A percentile compares a stretch with the other conserved stretches of the same genome.
Evolutionary conservation across 192 early-diverging fungal genomes (phyloP).

Genomic region (Coemansia sp.): DNA sequence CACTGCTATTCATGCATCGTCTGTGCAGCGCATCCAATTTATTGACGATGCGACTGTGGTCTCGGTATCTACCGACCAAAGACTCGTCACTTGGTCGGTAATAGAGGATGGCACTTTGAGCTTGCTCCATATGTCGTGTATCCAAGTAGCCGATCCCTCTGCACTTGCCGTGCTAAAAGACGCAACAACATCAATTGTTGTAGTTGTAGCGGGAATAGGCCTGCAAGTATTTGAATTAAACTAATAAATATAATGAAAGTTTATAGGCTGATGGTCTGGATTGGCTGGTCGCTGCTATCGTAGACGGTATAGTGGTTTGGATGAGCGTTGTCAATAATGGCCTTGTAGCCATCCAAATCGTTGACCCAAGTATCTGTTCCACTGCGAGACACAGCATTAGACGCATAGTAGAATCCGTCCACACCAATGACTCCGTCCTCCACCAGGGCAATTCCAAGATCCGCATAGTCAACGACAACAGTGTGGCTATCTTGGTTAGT

Average conservation of each 20-base stretch:
- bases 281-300: slow-evolving; percentile 16
- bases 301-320: slow-evolving; percentile 38
- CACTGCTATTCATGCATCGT: slow-evolving; percentile 66
- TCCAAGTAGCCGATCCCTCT: slow-evolving; percentile 70
- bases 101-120: slow-evolving; percentile 32
- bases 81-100: slow-evolving; percentile 63
- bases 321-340: slow-evolving; percentile 23
- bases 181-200: slow-evolving; percentile 32
- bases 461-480: slow-evolving; percentile 31
- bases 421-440: slow-evolving; percentile 1
- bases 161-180: slow-evolving; percentile 19
- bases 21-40: slow-evolving; percentile 59
- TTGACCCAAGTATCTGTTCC: slow-evolving; percentile 40
- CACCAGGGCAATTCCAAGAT: slow-evolving; percentile 16
- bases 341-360: slow-evolving; percentile 18
- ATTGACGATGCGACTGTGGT: not conserved
- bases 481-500: slow-evolving; percentile 23
- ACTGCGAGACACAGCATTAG: not conserved
- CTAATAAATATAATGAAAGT: not conserved
- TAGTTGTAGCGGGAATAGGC: slow-evolving; percentile 62
- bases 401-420: slow-evolving; percentile 32
- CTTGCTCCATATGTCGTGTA: slow-evolving; percentile 50
- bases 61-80: slow-evolving; percentile 71
- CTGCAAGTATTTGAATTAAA: slow-evolving; percentile 54
- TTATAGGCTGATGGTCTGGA: slow-evolving; percentile 5